Evolutionary conservation across 371 early-diverging fungal species (phyloP).

Genomic region (Mortierella sp.): DNA sequence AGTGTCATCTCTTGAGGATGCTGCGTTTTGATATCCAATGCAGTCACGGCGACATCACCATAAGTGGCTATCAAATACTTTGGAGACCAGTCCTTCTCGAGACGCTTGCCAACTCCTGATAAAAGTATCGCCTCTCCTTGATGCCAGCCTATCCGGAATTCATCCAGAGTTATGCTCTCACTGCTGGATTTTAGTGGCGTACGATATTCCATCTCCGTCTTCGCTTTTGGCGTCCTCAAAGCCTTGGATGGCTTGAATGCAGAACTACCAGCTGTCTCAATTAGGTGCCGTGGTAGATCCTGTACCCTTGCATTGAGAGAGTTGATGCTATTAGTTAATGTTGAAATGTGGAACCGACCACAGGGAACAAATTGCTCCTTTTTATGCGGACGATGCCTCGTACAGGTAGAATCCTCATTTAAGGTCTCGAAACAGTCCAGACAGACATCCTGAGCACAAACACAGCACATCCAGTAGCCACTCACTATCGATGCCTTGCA

Average conservation of each 20-base stretch:
- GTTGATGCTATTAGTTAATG: constrained; percentile 25
- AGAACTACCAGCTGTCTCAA: neutral
- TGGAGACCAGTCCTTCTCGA: constrained; percentile 60
- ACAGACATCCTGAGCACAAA: constrained; percentile 72
- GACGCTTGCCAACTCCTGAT: constrained; percentile 29
- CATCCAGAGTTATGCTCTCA: constrained; percentile 22
- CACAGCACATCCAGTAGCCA: constrained; percentile 64
- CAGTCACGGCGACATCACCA: constrained; percentile 54
- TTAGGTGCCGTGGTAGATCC: neutral
- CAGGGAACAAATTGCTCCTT: constrained; percentile 59
- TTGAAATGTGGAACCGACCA: constrained; percentile 18
- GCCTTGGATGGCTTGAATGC: neutral
- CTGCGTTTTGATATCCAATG: constrained; percentile 60
- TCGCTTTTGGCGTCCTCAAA: neutral
- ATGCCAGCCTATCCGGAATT: constrained; percentile 61
- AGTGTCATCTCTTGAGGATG: constrained; percentile 13
- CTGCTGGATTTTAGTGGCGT: constrained; percentile 2
- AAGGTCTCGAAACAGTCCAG: constrained; percentile 58
- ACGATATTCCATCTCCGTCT: neutral
- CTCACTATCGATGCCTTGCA: constrained; percentile 65
- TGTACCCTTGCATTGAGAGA: constrained; percentile 17
- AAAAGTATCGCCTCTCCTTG: constrained; percentile 60
- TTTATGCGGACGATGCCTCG: constrained; percentile 32
- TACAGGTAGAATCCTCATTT: constrained; percentile 11
- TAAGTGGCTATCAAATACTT: constrained; percentile 51